phyloP scores from a whole-genome alignment of 2,329 filamentous ascomycete genomes.

The Fusarium fracticaudum region DNA sequence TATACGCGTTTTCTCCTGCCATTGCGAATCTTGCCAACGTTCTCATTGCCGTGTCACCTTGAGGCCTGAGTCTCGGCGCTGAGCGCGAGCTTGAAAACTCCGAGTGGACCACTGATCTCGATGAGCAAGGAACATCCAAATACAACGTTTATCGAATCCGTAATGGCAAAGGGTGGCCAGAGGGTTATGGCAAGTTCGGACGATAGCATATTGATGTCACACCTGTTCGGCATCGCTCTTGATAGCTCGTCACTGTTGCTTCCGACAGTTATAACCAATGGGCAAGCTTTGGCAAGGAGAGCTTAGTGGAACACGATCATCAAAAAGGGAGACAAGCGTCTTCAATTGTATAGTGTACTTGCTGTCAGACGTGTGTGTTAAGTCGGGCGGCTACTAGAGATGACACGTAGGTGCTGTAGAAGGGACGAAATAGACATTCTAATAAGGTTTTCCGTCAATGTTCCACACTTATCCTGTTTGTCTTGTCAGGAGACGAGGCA shows the following conservation, averaged over 20 bases:
- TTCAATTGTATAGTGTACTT: not conserved
- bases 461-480: not conserved
- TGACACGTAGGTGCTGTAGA: not conserved
- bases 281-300: not conserved
- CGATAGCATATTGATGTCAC: not conserved
- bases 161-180: not conserved
- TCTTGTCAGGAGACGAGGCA: not conserved
- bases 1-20: slow-evolving; percentile 1
- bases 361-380: not conserved
- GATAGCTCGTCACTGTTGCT: not conserved
- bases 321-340: not conserved
- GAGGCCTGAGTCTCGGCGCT: not conserved
- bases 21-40: not conserved
- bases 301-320: not conserved
- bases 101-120: not conserved
- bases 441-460: not conserved
- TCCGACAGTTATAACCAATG: not conserved
- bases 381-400: not conserved
- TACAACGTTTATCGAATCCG: not conserved
- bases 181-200: not conserved
- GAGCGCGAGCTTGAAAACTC: not conserved
- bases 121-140: not conserved
- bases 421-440: not conserved
- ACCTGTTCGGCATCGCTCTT: not conserved
- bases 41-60: not conserved